Percentiles rank a stretch among this genome's conserved stretches.
phyloP scores from a whole-genome alignment of 2,329 filamentous ascomycete genomes.

The Huntiella moniliformis region DNA sequence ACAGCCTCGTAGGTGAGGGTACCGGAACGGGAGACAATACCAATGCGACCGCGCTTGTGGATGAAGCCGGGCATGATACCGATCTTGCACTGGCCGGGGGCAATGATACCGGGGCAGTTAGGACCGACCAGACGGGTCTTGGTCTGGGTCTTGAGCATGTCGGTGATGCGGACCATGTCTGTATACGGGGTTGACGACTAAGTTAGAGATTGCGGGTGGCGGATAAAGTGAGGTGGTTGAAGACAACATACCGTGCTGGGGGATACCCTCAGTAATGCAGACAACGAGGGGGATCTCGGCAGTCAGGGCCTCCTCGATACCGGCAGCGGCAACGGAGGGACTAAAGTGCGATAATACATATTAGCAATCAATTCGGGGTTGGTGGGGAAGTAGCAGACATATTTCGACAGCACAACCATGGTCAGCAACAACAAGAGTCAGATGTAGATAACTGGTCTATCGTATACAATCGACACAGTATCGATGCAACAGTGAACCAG shows the following conservation, averaged over 20 bases:
- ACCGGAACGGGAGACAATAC: conserved; percentile 94
- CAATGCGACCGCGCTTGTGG: conserved; percentile 97
- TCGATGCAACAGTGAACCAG: too few relatives aligned
- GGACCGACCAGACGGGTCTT: conserved; percentile 94
- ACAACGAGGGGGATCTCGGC: conserved; percentile 91
- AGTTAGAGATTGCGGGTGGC: conserved; percentile 4
- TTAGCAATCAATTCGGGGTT: neutral
- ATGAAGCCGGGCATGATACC: conserved; percentile 99
- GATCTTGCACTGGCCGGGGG: conserved; percentile 92
- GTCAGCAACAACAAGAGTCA: too few relatives aligned
- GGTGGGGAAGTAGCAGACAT: neutral
- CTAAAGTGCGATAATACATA: conserved; percentile 24
- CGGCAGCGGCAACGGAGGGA: conserved; percentile 74
- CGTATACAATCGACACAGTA: too few relatives aligned
- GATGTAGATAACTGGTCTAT: too few relatives aligned
- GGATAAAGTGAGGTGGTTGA: conserved; percentile 2
- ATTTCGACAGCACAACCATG: neutral
- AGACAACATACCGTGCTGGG: conserved; percentile 61
- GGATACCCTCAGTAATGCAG: conserved; percentile 95
- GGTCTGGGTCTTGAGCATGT: conserved; percentile 90
- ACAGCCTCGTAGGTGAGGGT: conserved; percentile 99
- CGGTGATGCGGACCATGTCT: conserved; percentile 99
- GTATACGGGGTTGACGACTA: neutral
- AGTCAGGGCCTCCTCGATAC: conserved; percentile 89
- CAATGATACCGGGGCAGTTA: conserved; percentile 97